Evolutionary conservation across 2,329 filamentous ascomycete species (phyloP).

Genomic region (Colletotrichum godetiae): DNA sequence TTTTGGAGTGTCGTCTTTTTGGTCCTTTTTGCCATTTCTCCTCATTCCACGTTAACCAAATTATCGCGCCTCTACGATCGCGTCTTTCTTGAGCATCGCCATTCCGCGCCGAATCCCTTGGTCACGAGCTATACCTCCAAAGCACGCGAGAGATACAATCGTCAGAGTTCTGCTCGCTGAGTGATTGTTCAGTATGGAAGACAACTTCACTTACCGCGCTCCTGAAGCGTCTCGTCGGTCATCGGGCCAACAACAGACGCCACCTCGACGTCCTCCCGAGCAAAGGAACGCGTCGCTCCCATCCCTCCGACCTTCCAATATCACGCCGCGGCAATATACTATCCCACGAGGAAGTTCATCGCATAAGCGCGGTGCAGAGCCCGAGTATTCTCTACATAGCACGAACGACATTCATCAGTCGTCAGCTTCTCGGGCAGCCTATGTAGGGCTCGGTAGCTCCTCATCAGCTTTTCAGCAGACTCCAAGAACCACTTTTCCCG

Average conservation of each 20-base stretch:
- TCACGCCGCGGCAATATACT: neutral
- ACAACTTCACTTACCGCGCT: neutral
- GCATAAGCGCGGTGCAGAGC: neutral
- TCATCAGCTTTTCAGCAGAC: neutral
- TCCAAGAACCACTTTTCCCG: neutral
- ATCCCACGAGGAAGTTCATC: neutral
- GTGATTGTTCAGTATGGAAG: conserved; percentile 1
- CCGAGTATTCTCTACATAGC: neutral
- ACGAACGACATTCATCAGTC: neutral
- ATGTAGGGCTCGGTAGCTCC: neutral
- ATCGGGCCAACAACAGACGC: neutral
- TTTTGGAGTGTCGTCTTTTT: neutral
- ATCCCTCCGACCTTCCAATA: neutral
- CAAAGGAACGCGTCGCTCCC: neutral
- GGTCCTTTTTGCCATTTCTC: neutral
- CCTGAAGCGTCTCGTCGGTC: neutral
- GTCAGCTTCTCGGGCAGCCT: neutral
- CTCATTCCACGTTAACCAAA: no score
- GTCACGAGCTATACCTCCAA: neutral
- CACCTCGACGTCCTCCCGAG: neutral
- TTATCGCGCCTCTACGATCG: neutral
- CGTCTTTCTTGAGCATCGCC: neutral
- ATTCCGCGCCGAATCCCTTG: neutral
- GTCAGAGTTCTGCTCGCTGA: neutral
- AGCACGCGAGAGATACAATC: neutral